Evolutionary conservation across 2,329 filamentous ascomycete genomes (phyloP).

Genomic region (Aspergillaceae sp.): DNA sequence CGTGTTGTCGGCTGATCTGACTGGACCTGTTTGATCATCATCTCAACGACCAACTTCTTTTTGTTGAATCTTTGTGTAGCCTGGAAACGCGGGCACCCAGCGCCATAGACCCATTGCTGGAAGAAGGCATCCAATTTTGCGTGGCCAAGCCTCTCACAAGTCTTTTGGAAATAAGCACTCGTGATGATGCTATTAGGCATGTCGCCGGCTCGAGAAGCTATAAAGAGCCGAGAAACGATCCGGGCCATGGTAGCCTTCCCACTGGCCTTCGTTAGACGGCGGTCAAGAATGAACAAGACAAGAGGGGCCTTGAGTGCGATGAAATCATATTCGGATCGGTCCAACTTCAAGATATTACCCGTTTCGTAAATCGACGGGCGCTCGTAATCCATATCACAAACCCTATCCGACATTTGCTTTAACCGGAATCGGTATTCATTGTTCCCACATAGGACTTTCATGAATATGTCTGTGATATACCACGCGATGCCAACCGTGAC

Average conservation of each 20-base stretch:
- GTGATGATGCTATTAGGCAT: slow-evolving; percentile 62
- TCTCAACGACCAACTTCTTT: slow-evolving; percentile 89
- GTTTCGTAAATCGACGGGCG: slow-evolving; percentile 76
- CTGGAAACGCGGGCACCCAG: slow-evolving; percentile 80
- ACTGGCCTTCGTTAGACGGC: slow-evolving; percentile 78
- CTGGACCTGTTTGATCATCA: slow-evolving; percentile 74
- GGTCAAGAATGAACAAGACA: slow-evolving; percentile 88
- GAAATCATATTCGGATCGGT: slow-evolving; percentile 80
- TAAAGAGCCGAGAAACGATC: slow-evolving; percentile 76
- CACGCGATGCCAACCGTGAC: slow-evolving; percentile 81
- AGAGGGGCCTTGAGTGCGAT: slow-evolving; percentile 83
- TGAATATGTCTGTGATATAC: slow-evolving; percentile 91
- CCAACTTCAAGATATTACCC: slow-evolving; percentile 67
- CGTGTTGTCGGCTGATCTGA: slow-evolving; percentile 47
- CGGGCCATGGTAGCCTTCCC: slow-evolving; percentile 75
- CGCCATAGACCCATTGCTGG: slow-evolving; percentile 81
- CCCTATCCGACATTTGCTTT: slow-evolving; percentile 71
- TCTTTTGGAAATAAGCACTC: slow-evolving; percentile 66
- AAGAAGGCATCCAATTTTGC: slow-evolving; percentile 85
- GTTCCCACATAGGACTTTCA: slow-evolving; percentile 82
- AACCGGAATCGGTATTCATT: slow-evolving; percentile 90
- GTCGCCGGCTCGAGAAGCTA: slow-evolving; percentile 75
- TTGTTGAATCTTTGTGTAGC: slow-evolving; percentile 93
- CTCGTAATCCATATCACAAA: slow-evolving; percentile 72
- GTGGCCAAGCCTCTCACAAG: slow-evolving; percentile 82